Percentiles rank a stretch among this genome's conserved stretches.
These are phyloP conservation scores for Castanopsis chinensis DNA, from an alignment of 306 rosid genomes.

Conservation along the genomic window DNA sequence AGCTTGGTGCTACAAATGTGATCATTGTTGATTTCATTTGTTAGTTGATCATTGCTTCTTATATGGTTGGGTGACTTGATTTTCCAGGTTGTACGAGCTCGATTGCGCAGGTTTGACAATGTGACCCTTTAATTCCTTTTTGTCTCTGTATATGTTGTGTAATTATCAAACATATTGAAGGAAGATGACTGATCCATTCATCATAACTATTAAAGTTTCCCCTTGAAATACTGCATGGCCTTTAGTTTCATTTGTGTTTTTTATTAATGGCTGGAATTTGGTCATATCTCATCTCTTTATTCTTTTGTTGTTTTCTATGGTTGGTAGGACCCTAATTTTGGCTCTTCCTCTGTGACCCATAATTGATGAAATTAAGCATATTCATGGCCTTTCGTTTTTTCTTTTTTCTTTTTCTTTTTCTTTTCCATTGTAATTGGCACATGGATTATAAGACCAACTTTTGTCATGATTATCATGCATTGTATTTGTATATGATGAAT, in stretches of 20 bases:
- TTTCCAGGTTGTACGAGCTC: conserved; percentile 52
- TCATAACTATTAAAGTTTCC: neutral
- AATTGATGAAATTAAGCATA: too few species aligned
- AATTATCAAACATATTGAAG: neutral
- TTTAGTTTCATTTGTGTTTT: neutral
- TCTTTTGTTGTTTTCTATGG: too few species aligned
- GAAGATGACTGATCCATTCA: neutral
- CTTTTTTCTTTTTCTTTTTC: too few species aligned
- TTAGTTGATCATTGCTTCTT: conserved; percentile 22
- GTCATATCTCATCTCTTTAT: too few species aligned
- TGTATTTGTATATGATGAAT: too few species aligned
- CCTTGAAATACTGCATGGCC: neutral
- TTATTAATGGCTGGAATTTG: neutral
- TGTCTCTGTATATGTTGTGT: neutral
- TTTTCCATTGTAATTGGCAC: too few species aligned
- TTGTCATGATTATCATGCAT: too few species aligned
- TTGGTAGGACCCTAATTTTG: too few species aligned
- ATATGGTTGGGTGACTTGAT: conserved; percentile 8
- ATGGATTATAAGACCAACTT: too few species aligned
- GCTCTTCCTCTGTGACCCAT: too few species aligned
- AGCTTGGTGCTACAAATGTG: too few species aligned
- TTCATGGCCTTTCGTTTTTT: too few species aligned
- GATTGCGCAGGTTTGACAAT: conserved; percentile 44
- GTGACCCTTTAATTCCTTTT: neutral
- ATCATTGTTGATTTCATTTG: conserved; percentile 25